Evolutionary conservation across 2,329 filamentous ascomycete species (phyloP).

Genomic region (Aureobasidium lini): DNA sequence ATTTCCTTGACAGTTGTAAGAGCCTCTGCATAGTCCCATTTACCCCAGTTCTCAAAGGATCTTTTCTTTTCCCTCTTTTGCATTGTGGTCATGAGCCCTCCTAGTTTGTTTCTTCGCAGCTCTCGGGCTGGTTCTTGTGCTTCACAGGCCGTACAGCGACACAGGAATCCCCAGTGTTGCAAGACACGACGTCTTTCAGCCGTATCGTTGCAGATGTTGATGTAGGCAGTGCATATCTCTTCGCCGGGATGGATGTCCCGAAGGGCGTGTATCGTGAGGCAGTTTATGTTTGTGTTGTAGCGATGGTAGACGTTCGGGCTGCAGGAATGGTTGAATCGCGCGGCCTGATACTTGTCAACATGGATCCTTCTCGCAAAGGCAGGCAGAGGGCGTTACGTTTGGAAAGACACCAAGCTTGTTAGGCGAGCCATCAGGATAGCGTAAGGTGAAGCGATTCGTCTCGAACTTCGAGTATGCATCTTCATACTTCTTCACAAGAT

Average conservation of each 20-base stretch:
- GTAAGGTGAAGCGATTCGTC: conserved; percentile 18
- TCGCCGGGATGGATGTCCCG: conserved; percentile 25
- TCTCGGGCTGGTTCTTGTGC: conserved; percentile 15
- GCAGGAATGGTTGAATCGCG: conserved; percentile 16
- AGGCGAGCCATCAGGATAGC: conserved; percentile 7
- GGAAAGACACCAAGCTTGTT: conserved; percentile 16
- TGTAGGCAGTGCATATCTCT: conserved; percentile 22
- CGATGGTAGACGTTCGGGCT: conserved; percentile 17
- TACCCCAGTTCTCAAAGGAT: conserved; percentile 1
- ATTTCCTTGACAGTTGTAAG: conserved; percentile 16
- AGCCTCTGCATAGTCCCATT: conserved; percentile 14
- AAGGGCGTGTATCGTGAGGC: conserved; percentile 22
- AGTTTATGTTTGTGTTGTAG: conserved; percentile 14
- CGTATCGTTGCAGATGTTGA: conserved; percentile 16
- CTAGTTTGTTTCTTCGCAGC: conserved; percentile 12
- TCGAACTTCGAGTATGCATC: conserved; percentile 15
- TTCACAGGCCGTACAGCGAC: conserved; percentile 22
- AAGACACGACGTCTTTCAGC: conserved; percentile 14
- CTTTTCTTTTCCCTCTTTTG: conserved; percentile 10
- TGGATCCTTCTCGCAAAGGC: no score
- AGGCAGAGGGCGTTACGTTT: neutral
- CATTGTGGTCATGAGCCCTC: conserved; percentile 7
- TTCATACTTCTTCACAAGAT: conserved; percentile 11
- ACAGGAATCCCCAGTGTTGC: conserved; percentile 25
- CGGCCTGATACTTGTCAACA: conserved; percentile 2